Evolutionary conservation across 2,329 filamentous ascomycete genomes (phyloP), one percentile per base, ranked within the genome.

Genomic region (Colletotrichum gloeosporioides): DNA sequence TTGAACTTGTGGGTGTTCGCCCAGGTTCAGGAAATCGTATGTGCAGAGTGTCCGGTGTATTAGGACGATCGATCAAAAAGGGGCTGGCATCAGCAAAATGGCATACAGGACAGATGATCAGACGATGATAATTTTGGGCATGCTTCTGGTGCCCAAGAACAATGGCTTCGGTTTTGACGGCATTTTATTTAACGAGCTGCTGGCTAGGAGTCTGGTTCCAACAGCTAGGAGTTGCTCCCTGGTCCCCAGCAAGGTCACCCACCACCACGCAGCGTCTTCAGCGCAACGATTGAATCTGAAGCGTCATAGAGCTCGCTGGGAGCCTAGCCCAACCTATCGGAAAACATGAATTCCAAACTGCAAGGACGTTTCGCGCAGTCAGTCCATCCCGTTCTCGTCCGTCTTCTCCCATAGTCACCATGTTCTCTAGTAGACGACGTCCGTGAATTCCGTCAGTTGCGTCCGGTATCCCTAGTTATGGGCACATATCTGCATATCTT

Each of bases 291-390:
- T 44, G 3, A 0, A 44, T 44, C 39, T 18, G 36, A 8, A 0
- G 15, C 36, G 0, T 39, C 36, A 18, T 39, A 39, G 1, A 18
- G 16, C 8, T 39, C 16, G 36, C 36, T 39, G 36, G 7, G 16
- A 39, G 16, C 15, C 36, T 39, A 18, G 36, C 16, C 16, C 36
- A 39, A 9, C 8, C 9, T 8, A 0, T 44, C 39, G 16, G 4
- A n/a, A 10, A 3, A 44, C 5, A n/a, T n/a, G 9, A 0, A 44
- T 44, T 6, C 9, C 39, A 8, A 44, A 18, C 18, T 44, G 39
- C 0, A 4, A 0, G 39, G 15, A n/a, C 0, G 39, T 44, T 44
- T 44, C 18, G 0, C 9, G 39, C 0, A 44, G 0, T n/a, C 3
- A 44, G 18, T 10, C 39, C 39, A n/a, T 44, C 8, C 8, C 39